A percentile compares a stretch with the other conserved stretches of the same genome.
Conservation (phyloP, 345 rosid genomes). For the Syzygium jambos region DNA sequence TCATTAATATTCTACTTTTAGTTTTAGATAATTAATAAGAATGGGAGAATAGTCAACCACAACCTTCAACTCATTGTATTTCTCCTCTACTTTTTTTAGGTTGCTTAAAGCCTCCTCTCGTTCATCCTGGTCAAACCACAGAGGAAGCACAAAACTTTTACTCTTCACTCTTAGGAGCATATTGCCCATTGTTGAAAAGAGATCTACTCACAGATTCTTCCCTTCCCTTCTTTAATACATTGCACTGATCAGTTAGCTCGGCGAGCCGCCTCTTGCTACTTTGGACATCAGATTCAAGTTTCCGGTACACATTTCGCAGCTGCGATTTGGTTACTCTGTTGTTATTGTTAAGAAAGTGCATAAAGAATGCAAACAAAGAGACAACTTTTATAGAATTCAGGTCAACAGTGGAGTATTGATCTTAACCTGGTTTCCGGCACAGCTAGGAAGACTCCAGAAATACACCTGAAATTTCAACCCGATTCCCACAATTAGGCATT, state of each 20-base stretch:
- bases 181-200: not conserved
- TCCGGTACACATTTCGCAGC: slow-evolving; percentile 59
- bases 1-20: not conserved
- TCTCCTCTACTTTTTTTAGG: slow-evolving; percentile 53
- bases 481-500: not conserved
- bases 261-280: slow-evolving; percentile 52
- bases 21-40: not conserved
- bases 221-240: slow-evolving; percentile 67
- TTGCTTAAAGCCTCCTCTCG: slow-evolving; percentile 60
- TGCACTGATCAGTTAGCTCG: slow-evolving; percentile 62
- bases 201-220: slow-evolving; percentile 64
- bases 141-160: not conserved
- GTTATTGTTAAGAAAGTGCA: not conserved
- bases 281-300: slow-evolving; percentile 76
- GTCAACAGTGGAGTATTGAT: not conserved
- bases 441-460: slow-evolving; percentile 97
- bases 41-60: slow-evolving; percentile 1
- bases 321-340: slow-evolving; percentile 2
- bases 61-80: slow-evolving; percentile 71
- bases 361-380: not conserved
- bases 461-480: slow-evolving; percentile 47
- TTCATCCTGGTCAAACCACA: slow-evolving; percentile 40
- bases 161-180: not conserved
- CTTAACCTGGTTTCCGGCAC: slow-evolving; percentile 88
- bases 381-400: not conserved